Evolutionary conservation across 2,329 filamentous ascomycete species (phyloP), one percentile per base, ranked within the genome.

Genomic region (Trichophyton verrucosum): DNA sequence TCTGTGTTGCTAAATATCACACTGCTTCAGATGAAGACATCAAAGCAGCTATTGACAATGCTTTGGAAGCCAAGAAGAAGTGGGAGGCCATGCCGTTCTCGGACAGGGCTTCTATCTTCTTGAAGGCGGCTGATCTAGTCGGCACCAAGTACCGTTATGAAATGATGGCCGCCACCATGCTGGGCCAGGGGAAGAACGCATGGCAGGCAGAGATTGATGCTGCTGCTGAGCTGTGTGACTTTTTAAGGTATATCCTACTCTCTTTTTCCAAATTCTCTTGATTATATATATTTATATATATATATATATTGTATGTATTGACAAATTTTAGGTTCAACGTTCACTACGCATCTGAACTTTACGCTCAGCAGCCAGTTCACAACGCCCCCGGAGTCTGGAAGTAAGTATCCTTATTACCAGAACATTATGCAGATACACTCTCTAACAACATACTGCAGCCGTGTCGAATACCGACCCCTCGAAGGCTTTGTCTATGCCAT

Each of bases 171-270:
- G 85, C 90, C 51, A 96, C 94, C 13, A 96, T 97, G 84, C 80
- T 96, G 36, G 94, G 92, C 63, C 92, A 99, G 77, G 92, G 94
- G 69, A 97, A 97, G 83, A 97, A 96, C 73, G 90, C 89, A 56
- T 97, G 91, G 91, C 92, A 99, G 76, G 92, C 94, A n/a, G 92
- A 99, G 81, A 97, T 97, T 65, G 92, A 97, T 74, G 83, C 91
- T 44, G 92, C 92, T n/a, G 92, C 92, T 7, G 94, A 99, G 80
- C 77, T 95, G 68, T 87, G 84, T 67, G 92, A 99, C 73, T 97
- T 97, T 77, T 79, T 97, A 72, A 85, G 91, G 71, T 79, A 57
- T 46, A 63, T 6, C 11, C 9, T 30, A 38, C 33, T 51, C 15
- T 46, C 44, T 17, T 40, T 22, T 22, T 57, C n/a, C 36, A n/a